Conservation (phyloP, 179 eudicot species). For the Actinidia polygama region DNA sequence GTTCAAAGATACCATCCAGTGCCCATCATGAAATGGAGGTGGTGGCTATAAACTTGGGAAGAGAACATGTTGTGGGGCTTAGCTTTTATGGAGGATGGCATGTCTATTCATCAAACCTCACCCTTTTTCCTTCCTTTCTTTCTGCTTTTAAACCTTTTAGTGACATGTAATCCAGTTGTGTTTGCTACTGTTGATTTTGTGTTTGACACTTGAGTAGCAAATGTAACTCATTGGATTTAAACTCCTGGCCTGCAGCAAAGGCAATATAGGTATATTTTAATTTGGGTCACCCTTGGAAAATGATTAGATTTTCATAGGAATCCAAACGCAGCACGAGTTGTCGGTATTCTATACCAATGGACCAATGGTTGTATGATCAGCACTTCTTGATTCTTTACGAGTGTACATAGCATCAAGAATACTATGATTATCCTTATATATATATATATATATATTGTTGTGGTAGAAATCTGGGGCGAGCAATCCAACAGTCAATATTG, state of each 20-base stretch:
- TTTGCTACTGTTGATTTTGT: neutral
- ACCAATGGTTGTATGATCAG: too few relatives aligned
- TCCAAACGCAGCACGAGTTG: neutral
- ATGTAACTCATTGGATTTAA: neutral
- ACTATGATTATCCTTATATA: neutral
- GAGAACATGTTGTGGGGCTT: neutral
- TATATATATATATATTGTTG: too few relatives aligned
- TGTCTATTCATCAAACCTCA: neutral
- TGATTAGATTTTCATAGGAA: neutral
- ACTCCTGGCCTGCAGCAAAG: constrained; percentile 5
- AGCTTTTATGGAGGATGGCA: constrained; percentile 4
- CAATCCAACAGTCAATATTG: too few relatives aligned
- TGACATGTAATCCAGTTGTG: neutral
- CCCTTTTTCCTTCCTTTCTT: neutral
- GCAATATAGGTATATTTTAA: neutral
- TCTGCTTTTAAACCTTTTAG: neutral
- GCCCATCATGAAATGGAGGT: neutral
- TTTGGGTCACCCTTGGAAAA: neutral
- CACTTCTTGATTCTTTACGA: too few relatives aligned
- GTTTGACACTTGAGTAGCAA: neutral
- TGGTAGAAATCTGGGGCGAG: too few relatives aligned
- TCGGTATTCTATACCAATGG: neutral
- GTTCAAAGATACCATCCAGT: neutral
- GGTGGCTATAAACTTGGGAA: neutral
- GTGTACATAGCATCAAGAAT: neutral